These are phyloP conservation scores for Aspergillus heteromorphus DNA, from an alignment of 495 filamentous ascomycete species.

Conservation along the genomic window DNA sequence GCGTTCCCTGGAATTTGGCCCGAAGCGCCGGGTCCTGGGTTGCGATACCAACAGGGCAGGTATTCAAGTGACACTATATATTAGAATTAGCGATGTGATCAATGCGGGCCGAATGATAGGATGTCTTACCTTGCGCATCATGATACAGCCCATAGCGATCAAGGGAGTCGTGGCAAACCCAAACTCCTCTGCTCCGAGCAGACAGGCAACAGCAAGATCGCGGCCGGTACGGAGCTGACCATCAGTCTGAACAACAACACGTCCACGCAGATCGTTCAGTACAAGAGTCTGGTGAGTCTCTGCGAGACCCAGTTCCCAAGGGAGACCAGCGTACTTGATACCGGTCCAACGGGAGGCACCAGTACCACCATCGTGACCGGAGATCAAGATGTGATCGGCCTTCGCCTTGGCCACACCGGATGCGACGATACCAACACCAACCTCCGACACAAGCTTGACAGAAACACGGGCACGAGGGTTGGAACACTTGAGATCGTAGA, in stretches of 20 bases:
- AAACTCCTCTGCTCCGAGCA: constrained; percentile 96
- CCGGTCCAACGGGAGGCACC: constrained; percentile 98
- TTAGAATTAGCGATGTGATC: constrained; percentile 6
- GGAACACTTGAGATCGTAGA: constrained; percentile 97
- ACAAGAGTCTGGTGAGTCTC: constrained; percentile 99
- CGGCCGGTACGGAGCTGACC: constrained; percentile 92
- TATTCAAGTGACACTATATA: constrained; percentile 58
- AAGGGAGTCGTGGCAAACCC: constrained; percentile 97
- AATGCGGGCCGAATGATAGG: constrained; percentile 14
- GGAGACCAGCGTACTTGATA: constrained; percentile 98
- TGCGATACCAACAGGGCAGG: constrained; percentile 94
- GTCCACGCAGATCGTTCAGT: constrained; percentile 92
- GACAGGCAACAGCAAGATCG: constrained; percentile 92
- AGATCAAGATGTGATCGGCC: constrained; percentile 96
- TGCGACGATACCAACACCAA: constrained; percentile 95
- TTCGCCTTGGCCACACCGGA: constrained; percentile 99
- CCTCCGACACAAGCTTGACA: constrained; percentile 97
- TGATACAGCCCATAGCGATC: constrained; percentile 96
- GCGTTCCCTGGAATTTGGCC: constrained; percentile 90
- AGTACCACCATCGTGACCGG: constrained; percentile 96
- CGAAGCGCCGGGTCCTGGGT: constrained; percentile 94
- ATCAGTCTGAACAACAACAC: constrained; percentile 96
- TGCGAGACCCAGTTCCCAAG: constrained; percentile 96
- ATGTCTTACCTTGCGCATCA: constrained; percentile 81
- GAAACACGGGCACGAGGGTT: constrained; percentile 94